Conservation (phyloP, 805 yeast species). For the Kodamaea laetipori region DNA sequence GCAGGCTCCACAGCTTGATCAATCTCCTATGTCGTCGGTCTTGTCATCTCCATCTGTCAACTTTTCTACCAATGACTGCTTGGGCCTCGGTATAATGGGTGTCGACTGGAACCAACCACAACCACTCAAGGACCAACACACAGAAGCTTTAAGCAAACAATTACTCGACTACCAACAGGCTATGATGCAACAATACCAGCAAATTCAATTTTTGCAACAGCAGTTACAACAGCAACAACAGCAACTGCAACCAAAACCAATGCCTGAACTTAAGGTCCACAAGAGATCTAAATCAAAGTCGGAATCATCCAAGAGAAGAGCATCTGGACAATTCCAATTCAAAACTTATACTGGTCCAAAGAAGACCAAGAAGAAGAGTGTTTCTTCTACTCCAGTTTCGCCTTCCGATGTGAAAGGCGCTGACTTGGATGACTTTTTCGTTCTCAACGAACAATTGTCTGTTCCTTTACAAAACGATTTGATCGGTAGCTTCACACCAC, state of each 20-base stretch:
- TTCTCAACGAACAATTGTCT: slow-evolving; percentile 21
- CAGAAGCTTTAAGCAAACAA: slow-evolving; percentile 14
- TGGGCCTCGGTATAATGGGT: slow-evolving; percentile 12
- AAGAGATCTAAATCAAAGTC: slow-evolving; percentile 32
- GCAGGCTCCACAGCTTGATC: slow-evolving; percentile 7
- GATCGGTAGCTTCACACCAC: slow-evolving; percentile 19
- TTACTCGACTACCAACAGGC: slow-evolving; percentile 22
- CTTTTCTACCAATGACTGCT: slow-evolving; percentile 4
- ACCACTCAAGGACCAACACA: slow-evolving; percentile 12
- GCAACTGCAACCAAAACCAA: slow-evolving; percentile 18
- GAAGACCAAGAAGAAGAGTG: slow-evolving; percentile 24
- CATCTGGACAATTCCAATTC: slow-evolving; percentile 27
- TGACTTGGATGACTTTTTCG: slow-evolving; percentile 23
- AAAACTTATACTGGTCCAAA: slow-evolving; percentile 34
- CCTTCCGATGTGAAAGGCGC: slow-evolving; percentile 12
- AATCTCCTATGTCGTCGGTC: slow-evolving; percentile 5
- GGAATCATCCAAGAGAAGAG: slow-evolving; percentile 22
- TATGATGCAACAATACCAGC: slow-evolving; percentile 27
- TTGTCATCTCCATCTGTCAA: slow-evolving; percentile 1
- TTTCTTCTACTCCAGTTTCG: slow-evolving; percentile 18
- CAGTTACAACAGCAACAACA: slow-evolving; percentile 22
- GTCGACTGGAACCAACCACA: slow-evolving; percentile 15
- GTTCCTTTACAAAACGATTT: background rate
- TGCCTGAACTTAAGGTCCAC: slow-evolving; percentile 15
- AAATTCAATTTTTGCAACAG: slow-evolving; percentile 24